These are phyloP conservation scores for Metschnikowia rubicola DNA, from an alignment of 805 yeast species.

Conservation along the genomic window DNA sequence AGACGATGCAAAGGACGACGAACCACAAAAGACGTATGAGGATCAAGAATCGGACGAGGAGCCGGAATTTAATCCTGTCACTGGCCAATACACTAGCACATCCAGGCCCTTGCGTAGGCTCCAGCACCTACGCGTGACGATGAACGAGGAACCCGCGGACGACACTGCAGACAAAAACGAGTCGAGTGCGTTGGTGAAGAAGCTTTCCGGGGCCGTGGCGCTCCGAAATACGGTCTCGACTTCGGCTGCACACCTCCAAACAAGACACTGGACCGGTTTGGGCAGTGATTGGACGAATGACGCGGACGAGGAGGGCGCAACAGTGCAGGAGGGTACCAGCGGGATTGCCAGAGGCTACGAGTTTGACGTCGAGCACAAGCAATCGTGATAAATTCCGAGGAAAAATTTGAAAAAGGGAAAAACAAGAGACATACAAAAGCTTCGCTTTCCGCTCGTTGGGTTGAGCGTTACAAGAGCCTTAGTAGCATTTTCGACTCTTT, in stretches of 20 bases:
- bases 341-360: slow-evolving; percentile 91
- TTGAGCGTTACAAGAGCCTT: too few relatives aligned
- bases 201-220: slow-evolving; percentile 55
- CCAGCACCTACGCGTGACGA: slow-evolving; percentile 61
- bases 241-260: slow-evolving; percentile 73
- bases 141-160: slow-evolving; percentile 19
- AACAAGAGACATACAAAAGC: too few relatives aligned
- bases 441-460: too few relatives aligned
- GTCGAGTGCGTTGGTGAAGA: slow-evolving; percentile 46
- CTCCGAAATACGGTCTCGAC: slow-evolving; percentile 83
- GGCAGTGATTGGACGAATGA: slow-evolving; percentile 69
- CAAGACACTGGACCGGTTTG: slow-evolving; percentile 80
- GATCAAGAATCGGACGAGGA: slow-evolving; percentile 35
- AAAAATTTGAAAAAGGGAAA: too few relatives aligned
- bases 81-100: slow-evolving; percentile 67
- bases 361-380: slow-evolving; percentile 20
- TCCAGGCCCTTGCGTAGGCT: slow-evolving; percentile 73
- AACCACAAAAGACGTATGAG: neutral
- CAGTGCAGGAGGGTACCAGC: slow-evolving; percentile 72
- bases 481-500: too few relatives aligned
- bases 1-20: slow-evolving; percentile 17
- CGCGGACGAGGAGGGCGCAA: slow-evolving; percentile 60
- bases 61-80: slow-evolving; percentile 86
- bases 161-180: slow-evolving; percentile 10
- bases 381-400: too few relatives aligned